phyloP scores from a whole-genome alignment of 1,284 basidiomycete species.

The Meripilus lineatus region DNA sequence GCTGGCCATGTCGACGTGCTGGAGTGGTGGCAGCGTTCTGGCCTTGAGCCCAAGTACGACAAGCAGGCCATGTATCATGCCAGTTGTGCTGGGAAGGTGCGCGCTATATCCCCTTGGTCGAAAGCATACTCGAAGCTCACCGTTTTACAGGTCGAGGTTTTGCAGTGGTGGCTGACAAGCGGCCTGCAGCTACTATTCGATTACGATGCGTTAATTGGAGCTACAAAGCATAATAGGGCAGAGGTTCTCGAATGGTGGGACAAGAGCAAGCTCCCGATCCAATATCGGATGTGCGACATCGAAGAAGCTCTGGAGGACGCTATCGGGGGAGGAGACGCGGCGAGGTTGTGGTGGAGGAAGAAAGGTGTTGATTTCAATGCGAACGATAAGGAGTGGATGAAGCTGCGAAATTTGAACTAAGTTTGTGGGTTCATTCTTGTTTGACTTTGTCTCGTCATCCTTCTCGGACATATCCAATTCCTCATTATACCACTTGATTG shows the following conservation, averaged over 20 bases:
- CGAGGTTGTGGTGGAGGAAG: conserved; percentile 70
- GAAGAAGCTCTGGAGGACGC: conserved; percentile 84
- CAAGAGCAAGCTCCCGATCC: conserved; percentile 65
- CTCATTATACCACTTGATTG: too few relatives aligned
- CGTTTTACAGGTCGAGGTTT: conserved; percentile 55
- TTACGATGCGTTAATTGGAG: conserved; percentile 69
- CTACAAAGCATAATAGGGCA: conserved; percentile 75
- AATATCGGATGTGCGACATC: conserved; percentile 80
- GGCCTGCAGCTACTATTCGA: conserved; percentile 75
- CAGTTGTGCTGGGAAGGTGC: conserved; percentile 65
- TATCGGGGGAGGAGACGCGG: conserved; percentile 66
- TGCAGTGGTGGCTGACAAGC: conserved; percentile 80
- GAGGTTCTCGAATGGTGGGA: conserved; percentile 86
- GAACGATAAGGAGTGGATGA: conserved; percentile 80
- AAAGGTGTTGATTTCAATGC: conserved; percentile 78
- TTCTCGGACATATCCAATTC: too few relatives aligned
- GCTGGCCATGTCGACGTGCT: conserved; percentile 67
- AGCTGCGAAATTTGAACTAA: conserved; percentile 63
- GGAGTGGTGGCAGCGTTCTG: conserved; percentile 79
- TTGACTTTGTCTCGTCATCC: neutral
- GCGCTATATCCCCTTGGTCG: too few relatives aligned
- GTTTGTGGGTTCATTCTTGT: neutral
- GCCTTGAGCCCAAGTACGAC: conserved; percentile 72
- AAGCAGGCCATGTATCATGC: conserved; percentile 70
- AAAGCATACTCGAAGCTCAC: too few relatives aligned